phyloP scores from a whole-genome alignment of 2,329 filamentous ascomycete species.

The Aspergillus sp. region DNA sequence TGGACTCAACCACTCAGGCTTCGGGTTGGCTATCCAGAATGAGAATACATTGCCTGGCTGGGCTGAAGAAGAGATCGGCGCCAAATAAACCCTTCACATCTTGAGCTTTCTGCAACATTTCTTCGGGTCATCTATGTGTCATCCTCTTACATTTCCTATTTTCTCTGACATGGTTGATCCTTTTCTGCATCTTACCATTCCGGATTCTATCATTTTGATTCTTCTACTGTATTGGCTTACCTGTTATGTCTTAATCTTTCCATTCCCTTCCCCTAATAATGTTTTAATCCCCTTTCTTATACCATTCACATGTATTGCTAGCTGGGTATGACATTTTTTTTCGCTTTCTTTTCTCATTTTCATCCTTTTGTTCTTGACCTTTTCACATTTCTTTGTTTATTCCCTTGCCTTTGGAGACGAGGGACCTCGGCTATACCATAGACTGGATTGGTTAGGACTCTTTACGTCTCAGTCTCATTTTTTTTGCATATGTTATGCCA shows the following conservation, averaged over 20 bases:
- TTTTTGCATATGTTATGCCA: conserved; percentile 35
- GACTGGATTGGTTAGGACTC: conserved; percentile 31
- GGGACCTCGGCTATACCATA: conserved; percentile 29
- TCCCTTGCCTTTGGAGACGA: conserved; percentile 27
- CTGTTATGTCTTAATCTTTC: conserved; percentile 21
- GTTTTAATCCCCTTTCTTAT: conserved; percentile 37
- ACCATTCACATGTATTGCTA: conserved; percentile 46
- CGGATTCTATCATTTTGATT: conserved; percentile 24
- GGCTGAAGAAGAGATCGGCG: conserved; percentile 67
- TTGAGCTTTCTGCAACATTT: conserved; percentile 9
- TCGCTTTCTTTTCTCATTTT: conserved; percentile 27
- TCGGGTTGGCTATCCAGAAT: conserved; percentile 63
- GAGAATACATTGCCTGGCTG: conserved; percentile 64
- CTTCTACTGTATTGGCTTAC: conserved; percentile 32
- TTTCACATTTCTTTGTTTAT: conserved; percentile 26
- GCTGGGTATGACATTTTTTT: conserved; percentile 41
- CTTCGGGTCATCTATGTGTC: conserved; percentile 24
- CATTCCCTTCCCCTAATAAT: conserved; percentile 28
- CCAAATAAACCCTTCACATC: conserved; percentile 47
- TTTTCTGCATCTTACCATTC: conserved; percentile 23
- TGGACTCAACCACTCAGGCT: conserved; percentile 61
- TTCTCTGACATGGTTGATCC: conserved; percentile 28
- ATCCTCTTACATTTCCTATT: conserved; percentile 29
- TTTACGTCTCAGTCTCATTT: conserved; percentile 26
- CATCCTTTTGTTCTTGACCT: conserved; percentile 25